phyloP scores from a whole-genome alignment of 2,329 filamentous ascomycete species.

The Clathrospora elynae region DNA sequence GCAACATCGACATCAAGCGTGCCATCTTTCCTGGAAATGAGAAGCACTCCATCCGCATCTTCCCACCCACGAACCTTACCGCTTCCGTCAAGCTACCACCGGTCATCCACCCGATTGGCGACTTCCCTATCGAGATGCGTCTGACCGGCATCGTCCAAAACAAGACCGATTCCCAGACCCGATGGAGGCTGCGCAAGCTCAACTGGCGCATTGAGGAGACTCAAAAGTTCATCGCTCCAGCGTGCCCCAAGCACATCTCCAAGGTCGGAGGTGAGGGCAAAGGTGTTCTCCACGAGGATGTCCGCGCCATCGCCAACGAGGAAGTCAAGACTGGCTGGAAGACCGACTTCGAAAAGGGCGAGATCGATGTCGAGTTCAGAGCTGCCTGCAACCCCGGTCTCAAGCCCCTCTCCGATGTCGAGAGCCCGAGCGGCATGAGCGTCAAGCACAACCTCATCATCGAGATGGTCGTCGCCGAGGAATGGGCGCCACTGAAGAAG shows the following conservation, averaged over 20 bases:
- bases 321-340: slow-evolving; percentile 92
- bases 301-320: slow-evolving; percentile 76
- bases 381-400: slow-evolving; percentile 64
- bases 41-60: slow-evolving; percentile 89
- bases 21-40: slow-evolving; percentile 79
- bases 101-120: slow-evolving; percentile 83
- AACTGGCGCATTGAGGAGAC: slow-evolving; percentile 93
- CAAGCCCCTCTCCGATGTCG: slow-evolving; percentile 78
- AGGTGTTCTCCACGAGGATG: slow-evolving; percentile 74
- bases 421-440: slow-evolving; percentile 73
- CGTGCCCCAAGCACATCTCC: slow-evolving; percentile 75
- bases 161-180: slow-evolving; percentile 70
- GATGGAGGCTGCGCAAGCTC: slow-evolving; percentile 90
- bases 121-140: slow-evolving; percentile 77
- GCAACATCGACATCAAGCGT: slow-evolving; percentile 75
- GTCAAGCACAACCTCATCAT: slow-evolving; percentile 85
- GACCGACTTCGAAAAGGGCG: slow-evolving; percentile 72
- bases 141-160: slow-evolving; percentile 82
- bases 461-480: slow-evolving; percentile 92
- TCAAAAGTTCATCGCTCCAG: slow-evolving; percentile 76
- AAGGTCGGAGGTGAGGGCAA: slow-evolving; percentile 70
- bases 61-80: slow-evolving; percentile 93
- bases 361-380: slow-evolving; percentile 81
- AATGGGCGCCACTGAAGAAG: slow-evolving; percentile 74
- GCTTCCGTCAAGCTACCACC: slow-evolving; percentile 81